A percentile compares a stretch with the other conserved stretches of the same genome.
Evolutionary conservation across 305 asterid species (phyloP).

Genomic region (Solanum chacoense): DNA sequence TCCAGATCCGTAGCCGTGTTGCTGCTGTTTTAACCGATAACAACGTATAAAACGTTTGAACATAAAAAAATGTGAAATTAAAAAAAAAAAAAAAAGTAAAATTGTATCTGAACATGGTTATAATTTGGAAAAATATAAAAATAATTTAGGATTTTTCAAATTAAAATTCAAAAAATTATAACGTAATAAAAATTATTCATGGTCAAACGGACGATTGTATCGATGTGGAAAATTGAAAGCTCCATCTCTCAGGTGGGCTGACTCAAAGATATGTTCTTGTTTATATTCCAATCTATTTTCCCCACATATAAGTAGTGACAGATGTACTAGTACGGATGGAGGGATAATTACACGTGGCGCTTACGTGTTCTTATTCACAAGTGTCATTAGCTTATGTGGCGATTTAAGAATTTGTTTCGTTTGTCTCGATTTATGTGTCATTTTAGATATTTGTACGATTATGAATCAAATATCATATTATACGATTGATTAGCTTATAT

Average conservation of each 20-base stretch:
- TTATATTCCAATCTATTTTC: neutral
- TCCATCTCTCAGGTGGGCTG: conserved; percentile 27
- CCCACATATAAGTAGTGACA: neutral
- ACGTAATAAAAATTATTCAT: neutral
- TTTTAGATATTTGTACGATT: neutral
- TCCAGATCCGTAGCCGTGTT: conserved; percentile 9
- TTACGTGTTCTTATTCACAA: neutral
- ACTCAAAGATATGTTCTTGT: conserved; percentile 29
- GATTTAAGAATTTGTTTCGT: neutral
- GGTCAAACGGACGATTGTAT: neutral
- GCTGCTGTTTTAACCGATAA: neutral
- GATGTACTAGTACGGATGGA: neutral
- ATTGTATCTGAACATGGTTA: neutral
- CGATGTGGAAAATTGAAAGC: conserved; percentile 29
- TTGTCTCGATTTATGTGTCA: neutral
- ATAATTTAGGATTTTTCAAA: too few species aligned
- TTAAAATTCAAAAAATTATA: too few species aligned
- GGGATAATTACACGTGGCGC: neutral
- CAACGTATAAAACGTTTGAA: neutral
- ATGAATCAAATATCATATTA: neutral
- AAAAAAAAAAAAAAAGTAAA: too few species aligned
- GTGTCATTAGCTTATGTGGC: neutral
- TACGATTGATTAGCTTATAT: neutral
- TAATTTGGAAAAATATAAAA: too few species aligned
- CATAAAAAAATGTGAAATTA: too few species aligned